A percentile compares a stretch with the other conserved stretches of the same genome.
Conservation (phyloP, 768 basidiomycete genomes). For the Crucibulum laeve region DNA sequence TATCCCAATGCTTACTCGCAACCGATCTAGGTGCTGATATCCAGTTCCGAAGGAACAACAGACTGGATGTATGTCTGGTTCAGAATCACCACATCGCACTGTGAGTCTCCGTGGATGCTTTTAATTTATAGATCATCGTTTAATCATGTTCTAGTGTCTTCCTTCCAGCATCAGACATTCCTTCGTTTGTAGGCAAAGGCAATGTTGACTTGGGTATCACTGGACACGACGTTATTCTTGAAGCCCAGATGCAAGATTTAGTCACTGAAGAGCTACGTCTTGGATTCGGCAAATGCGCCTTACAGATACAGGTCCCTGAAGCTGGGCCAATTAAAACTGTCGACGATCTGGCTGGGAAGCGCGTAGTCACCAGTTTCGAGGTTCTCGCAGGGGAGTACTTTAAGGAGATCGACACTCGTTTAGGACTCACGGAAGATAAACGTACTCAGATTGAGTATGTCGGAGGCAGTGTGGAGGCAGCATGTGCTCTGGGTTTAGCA, state of each 20-base stretch:
- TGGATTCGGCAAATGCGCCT: conserved; percentile 87
- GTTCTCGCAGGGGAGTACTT: conserved; percentile 84
- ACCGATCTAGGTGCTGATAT: conserved; percentile 79
- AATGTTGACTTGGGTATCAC: conserved; percentile 97
- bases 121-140: not conserved
- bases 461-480: conserved; percentile 97
- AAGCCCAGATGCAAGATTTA: conserved; percentile 74
- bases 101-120: conserved; percentile 53
- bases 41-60: conserved; percentile 81
- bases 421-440: conserved; percentile 46
- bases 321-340: conserved; percentile 59
- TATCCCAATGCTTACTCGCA: conserved; percentile 8
- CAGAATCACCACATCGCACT: conserved; percentile 92
- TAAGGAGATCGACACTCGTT: conserved; percentile 49
- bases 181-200: conserved; percentile 97
- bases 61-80: conserved; percentile 92
- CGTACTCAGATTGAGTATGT: conserved; percentile 90
- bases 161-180: conserved; percentile 94
- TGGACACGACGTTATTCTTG: conserved; percentile 95
- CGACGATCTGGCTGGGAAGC: conserved; percentile 83
- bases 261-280: conserved; percentile 80
- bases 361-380: conserved; percentile 94
- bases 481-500: conserved; percentile 92
- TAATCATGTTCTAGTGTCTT: conserved; percentile 65
- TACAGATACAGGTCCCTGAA: conserved; percentile 92